Evolutionary conservation across 1,139 yeast genomes (phyloP).

Genomic region (Hyphopichia pseudoburtonii): DNA sequence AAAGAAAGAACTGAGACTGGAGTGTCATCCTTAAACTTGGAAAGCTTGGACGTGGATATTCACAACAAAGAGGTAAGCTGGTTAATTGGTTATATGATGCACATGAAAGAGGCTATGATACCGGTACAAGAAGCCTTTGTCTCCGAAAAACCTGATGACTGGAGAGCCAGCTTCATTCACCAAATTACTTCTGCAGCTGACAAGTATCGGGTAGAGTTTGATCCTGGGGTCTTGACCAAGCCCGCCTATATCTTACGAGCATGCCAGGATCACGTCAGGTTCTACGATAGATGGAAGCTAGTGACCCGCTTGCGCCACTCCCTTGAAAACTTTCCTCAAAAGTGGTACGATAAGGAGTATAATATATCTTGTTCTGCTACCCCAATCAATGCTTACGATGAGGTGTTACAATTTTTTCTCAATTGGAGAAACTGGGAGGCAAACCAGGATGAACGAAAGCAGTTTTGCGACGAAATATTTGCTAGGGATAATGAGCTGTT

Average conservation of each 20-base stretch:
- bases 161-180: conserved; percentile 48
- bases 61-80: conserved; percentile 38
- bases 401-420: conserved; percentile 59
- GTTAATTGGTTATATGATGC: conserved; percentile 29
- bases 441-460: conserved; percentile 46
- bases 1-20: conserved; percentile 19
- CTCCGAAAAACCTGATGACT: conserved; percentile 10
- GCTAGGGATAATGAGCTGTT: conserved; percentile 1
- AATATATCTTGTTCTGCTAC: conserved; percentile 14
- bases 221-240: conserved; percentile 85
- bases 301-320: conserved; percentile 77
- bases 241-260: conserved; percentile 82
- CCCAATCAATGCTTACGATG: conserved; percentile 50
- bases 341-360: conserved; percentile 41
- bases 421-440: conserved; percentile 95
- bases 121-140: conserved; percentile 23
- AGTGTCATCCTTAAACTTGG: conserved; percentile 35
- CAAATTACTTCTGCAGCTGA: conserved; percentile 64
- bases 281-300: conserved; percentile 85
- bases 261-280: conserved; percentile 70
- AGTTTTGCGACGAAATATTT: conserved; percentile 50
- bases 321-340: conserved; percentile 54
- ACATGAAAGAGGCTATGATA: conserved; percentile 16
- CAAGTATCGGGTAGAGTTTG: conserved; percentile 63
- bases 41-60: conserved; percentile 29